Percentiles rank a stretch among this genome's conserved stretches.
Evolutionary conservation across 768 basidiomycete species (phyloP).

Genomic region (Exsudoporus frostii): DNA sequence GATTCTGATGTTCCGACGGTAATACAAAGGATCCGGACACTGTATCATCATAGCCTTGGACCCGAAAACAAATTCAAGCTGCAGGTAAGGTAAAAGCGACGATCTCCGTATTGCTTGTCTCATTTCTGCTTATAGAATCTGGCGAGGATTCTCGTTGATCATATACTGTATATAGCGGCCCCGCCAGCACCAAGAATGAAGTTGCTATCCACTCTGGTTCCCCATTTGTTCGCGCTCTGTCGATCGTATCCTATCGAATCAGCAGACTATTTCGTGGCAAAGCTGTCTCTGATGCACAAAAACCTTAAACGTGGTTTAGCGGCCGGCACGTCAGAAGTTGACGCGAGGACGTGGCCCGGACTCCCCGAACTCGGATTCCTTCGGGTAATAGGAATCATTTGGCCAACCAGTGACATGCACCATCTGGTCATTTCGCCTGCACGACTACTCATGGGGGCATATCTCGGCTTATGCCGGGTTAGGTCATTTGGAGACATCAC

Average conservation of each 20-base stretch:
- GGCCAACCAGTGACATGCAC: conserved; percentile 94
- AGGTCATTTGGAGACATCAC: conserved; percentile 72
- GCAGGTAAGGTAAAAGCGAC: conserved; percentile 54
- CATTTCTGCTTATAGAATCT: conserved; percentile 50
- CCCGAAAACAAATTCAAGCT: conserved; percentile 90
- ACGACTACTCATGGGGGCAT: conserved; percentile 85
- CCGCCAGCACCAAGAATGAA: conserved; percentile 58
- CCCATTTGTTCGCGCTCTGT: conserved; percentile 76
- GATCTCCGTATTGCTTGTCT: not conserved
- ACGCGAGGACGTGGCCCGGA: conserved; percentile 87
- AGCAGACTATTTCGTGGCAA: conserved; percentile 76
- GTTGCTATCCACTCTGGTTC: conserved; percentile 63
- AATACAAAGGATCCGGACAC: conserved; percentile 82
- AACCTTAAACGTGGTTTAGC: conserved; percentile 84
- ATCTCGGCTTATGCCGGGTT: conserved; percentile 81
- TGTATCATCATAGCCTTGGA: conserved; percentile 91
- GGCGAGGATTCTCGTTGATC: conserved; percentile 78
- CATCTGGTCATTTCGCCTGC: conserved; percentile 88
- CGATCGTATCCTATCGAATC: conserved; percentile 77
- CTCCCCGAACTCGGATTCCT: conserved; percentile 77
- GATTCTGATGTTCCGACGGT: conserved; percentile 76
- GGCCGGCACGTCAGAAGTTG: conserved; percentile 53
- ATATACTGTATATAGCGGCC: conserved; percentile 73
- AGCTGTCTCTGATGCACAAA: conserved; percentile 89
- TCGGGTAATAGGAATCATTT: conserved; percentile 74